Conservation (phyloP, 164 flowering plant genomes). For the Kalanchoe fedtschenkoi region DNA sequence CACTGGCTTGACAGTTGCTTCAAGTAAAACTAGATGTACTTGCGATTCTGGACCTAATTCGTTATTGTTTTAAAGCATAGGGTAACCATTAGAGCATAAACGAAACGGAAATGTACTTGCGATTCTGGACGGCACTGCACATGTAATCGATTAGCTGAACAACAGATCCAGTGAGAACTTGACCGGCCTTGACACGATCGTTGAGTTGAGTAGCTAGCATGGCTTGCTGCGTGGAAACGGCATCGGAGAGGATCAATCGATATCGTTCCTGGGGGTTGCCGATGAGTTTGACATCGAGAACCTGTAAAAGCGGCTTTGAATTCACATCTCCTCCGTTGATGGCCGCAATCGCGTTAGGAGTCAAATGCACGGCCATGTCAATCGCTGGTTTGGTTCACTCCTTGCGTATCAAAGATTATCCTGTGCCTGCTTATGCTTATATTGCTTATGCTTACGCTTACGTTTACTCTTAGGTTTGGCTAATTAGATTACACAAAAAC, state of each 20-base stretch:
- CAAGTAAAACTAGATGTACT: slow-evolving; percentile 24
- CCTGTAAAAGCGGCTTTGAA: slow-evolving; percentile 80
- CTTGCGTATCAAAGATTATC: too few relatives aligned
- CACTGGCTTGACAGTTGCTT: not conserved
- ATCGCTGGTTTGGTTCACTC: too few relatives aligned
- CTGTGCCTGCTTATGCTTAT: too few relatives aligned
- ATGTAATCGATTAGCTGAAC: slow-evolving; percentile 85
- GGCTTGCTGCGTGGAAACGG: slow-evolving; percentile 57
- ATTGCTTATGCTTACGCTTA: too few relatives aligned
- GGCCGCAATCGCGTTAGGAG: slow-evolving; percentile 62
- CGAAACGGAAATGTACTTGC: slow-evolving; percentile 48
- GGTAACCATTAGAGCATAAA: too few relatives aligned
- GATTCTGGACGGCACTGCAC: slow-evolving; percentile 61
- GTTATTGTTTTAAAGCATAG: too few relatives aligned
- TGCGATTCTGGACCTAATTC: slow-evolving; percentile 73
- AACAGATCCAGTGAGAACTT: slow-evolving; percentile 60
- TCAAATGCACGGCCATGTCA: slow-evolving; percentile 63
- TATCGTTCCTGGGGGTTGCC: slow-evolving; percentile 57
- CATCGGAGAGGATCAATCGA: slow-evolving; percentile 66
- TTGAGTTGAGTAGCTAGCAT: slow-evolving; percentile 92
- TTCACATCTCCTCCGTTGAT: slow-evolving; percentile 67
- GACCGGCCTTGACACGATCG: slow-evolving; percentile 47
- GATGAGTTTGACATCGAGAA: slow-evolving; percentile 55
- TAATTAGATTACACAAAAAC: too few relatives aligned
- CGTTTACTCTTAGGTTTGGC: too few relatives aligned